Percentiles rank a stretch among this genome's conserved stretches.
phyloP scores from a whole-genome alignment of 1,284 basidiomycete species.

The Trametes sp. region DNA sequence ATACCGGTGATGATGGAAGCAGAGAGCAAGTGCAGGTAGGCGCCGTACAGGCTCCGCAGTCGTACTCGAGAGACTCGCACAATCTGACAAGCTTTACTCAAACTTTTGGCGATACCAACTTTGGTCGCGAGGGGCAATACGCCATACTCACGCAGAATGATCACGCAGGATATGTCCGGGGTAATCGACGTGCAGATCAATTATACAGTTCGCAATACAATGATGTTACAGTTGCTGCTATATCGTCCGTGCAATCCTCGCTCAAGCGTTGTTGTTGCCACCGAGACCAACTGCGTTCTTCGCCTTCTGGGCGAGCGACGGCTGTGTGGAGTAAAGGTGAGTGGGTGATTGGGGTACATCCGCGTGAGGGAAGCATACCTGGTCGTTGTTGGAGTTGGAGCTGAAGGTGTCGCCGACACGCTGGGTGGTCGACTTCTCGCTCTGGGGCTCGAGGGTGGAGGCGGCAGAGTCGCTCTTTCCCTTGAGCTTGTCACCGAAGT shows the following conservation, averaged over 20 bases:
- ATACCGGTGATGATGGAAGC: neutral
- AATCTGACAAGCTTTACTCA: no score
- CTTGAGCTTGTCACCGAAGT: constrained; percentile 46
- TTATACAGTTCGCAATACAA: constrained; percentile 12
- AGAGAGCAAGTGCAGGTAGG: no score
- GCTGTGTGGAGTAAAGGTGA: constrained; percentile 25
- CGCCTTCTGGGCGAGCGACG: constrained; percentile 36
- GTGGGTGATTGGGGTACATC: no score
- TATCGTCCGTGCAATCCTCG: neutral
- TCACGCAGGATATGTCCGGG: neutral
- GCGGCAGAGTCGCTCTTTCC: constrained; percentile 44
- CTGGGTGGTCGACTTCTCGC: constrained; percentile 59
- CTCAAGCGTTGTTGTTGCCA: constrained; percentile 20
- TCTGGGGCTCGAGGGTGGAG: constrained; percentile 46
- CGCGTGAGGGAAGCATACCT: constrained; percentile 29
- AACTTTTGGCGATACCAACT: no score
- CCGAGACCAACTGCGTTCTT: constrained; percentile 41
- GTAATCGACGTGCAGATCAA: neutral
- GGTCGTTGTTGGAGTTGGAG: constrained; percentile 43
- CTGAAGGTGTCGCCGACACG: constrained; percentile 59
- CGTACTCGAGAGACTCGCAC: no score
- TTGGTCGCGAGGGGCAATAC: no score
- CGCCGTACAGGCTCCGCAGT: no score
- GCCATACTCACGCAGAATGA: no score
- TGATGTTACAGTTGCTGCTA: constrained; percentile 4